A percentile compares a stretch with the other conserved stretches of the same genome.
These are phyloP conservation scores for Salix dunnii DNA, from an alignment of 345 rosid genomes.

Conservation along the genomic window DNA sequence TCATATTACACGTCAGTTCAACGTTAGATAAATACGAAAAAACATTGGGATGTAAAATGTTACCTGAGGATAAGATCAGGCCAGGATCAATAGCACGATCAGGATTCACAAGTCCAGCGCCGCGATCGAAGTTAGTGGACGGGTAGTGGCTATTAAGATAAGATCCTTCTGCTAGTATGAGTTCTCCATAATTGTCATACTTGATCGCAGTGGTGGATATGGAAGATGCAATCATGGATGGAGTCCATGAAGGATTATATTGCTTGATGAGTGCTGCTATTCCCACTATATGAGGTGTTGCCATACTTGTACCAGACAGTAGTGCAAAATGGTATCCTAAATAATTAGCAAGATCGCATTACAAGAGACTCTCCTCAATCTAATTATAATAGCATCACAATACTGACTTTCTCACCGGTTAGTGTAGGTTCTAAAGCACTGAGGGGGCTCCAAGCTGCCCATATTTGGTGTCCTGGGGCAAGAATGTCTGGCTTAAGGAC, in stretches of 20 bases:
- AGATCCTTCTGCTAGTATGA: conserved; percentile 51
- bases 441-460: conserved; percentile 91
- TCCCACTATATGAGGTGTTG: conserved; percentile 74
- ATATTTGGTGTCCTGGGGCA: conserved; percentile 88
- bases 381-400: not conserved
- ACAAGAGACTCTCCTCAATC: not conserved
- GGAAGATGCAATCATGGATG: conserved; percentile 79
- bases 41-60: not conserved
- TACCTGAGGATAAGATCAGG: conserved; percentile 63
- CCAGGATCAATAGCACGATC: conserved; percentile 72
- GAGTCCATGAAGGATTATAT: conserved; percentile 62
- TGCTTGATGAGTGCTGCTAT: conserved; percentile 73
- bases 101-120: conserved; percentile 74
- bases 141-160: conserved; percentile 27
- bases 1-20: not conserved
- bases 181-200: conserved; percentile 48
- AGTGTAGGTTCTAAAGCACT: conserved; percentile 63
- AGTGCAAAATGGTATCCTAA: conserved; percentile 66
- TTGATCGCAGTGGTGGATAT: conserved; percentile 65
- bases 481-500: conserved; percentile 79
- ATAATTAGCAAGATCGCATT: not conserved
- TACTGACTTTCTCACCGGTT: conserved; percentile 28
- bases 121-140: conserved; percentile 59
- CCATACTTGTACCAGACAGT: conserved; percentile 91
- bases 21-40: not conserved